Evolutionary conservation across 108 stramenopile species (phyloP).

Genomic region (Nitzschia sp.): DNA sequence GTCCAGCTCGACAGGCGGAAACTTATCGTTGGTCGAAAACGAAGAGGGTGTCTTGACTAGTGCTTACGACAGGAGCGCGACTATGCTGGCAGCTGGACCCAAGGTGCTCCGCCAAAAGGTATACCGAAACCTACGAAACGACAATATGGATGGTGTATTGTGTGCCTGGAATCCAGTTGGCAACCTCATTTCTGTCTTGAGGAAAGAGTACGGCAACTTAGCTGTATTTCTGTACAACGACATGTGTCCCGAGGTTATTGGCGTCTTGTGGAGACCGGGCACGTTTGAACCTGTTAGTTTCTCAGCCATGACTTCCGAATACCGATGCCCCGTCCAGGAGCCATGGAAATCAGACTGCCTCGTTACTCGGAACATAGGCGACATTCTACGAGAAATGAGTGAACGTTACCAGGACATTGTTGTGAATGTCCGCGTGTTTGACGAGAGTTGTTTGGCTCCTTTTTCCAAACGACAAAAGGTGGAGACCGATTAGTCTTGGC

Average conservation of each 20-base stretch:
- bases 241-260: slow-evolving; percentile 72
- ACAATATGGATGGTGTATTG: slow-evolving; percentile 31
- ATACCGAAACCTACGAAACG: slow-evolving; percentile 63
- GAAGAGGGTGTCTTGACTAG: slow-evolving; percentile 31
- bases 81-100: slow-evolving; percentile 51
- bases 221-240: slow-evolving; percentile 86
- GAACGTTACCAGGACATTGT: slow-evolving; percentile 46
- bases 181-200: slow-evolving; percentile 52
- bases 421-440: slow-evolving; percentile 28
- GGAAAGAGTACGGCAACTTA: slow-evolving; percentile 52
- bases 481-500: background rate
- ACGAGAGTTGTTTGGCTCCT: slow-evolving; percentile 11
- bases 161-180: slow-evolving; percentile 67
- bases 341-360: slow-evolving; percentile 65
- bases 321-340: slow-evolving; percentile 49
- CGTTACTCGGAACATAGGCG: slow-evolving; percentile 56
- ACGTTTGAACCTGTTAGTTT: slow-evolving; percentile 54
- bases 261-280: slow-evolving; percentile 72
- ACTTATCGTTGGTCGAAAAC: slow-evolving; percentile 8
- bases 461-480: slow-evolving; percentile 12
- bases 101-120: slow-evolving; percentile 62
- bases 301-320: slow-evolving; percentile 71
- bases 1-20: slow-evolving; percentile 65
- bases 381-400: slow-evolving; percentile 62
- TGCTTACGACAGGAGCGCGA: slow-evolving; percentile 62